Conservation (phyloP, 352 stramenopile species). For the Phytopythium chamaehyphon region DNA sequence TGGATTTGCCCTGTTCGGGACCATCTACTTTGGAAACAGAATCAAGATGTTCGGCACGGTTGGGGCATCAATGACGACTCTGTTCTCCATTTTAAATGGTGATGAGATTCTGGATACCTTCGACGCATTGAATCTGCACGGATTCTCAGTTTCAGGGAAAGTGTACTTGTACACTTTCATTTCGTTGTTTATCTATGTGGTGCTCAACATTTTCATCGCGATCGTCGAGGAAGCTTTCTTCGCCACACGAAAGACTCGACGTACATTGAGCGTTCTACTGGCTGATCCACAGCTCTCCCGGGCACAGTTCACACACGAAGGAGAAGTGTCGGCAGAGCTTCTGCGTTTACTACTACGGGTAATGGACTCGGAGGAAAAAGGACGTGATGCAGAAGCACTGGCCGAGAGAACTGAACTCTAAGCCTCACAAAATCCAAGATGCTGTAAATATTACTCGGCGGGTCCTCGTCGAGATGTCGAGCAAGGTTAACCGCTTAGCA, state of each 20-base stretch:
- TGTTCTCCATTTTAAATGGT: slow-evolving; percentile 90
- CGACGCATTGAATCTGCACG: slow-evolving; percentile 68
- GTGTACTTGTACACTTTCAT: slow-evolving; percentile 89
- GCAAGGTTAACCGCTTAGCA: slow-evolving; percentile 1
- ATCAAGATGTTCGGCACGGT: slow-evolving; percentile 74
- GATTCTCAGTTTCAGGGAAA: slow-evolving; percentile 62
- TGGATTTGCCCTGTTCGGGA: slow-evolving; percentile 86
- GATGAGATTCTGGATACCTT: slow-evolving; percentile 91
- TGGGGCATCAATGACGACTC: slow-evolving; percentile 63
- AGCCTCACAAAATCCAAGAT: not conserved
- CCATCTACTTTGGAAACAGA: slow-evolving; percentile 85
- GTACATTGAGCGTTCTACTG: slow-evolving; percentile 60
- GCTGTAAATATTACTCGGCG: slow-evolving; percentile 1
- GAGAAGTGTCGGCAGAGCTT: slow-evolving; percentile 53
- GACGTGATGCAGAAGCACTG: not conserved
- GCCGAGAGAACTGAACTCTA: not conserved
- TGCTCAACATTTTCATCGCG: slow-evolving; percentile 91
- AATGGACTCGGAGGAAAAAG: slow-evolving; percentile 27
- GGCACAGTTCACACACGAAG: slow-evolving; percentile 30
- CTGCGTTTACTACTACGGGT: slow-evolving; percentile 44
- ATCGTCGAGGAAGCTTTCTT: slow-evolving; percentile 92
- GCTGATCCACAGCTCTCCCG: slow-evolving; percentile 36
- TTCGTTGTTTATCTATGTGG: slow-evolving; percentile 91
- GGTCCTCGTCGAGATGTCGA: not conserved
- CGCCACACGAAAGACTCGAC: slow-evolving; percentile 59